Evolutionary conservation across 495 filamentous ascomycete genomes (phyloP).

Genomic region (Cercophora samala): DNA sequence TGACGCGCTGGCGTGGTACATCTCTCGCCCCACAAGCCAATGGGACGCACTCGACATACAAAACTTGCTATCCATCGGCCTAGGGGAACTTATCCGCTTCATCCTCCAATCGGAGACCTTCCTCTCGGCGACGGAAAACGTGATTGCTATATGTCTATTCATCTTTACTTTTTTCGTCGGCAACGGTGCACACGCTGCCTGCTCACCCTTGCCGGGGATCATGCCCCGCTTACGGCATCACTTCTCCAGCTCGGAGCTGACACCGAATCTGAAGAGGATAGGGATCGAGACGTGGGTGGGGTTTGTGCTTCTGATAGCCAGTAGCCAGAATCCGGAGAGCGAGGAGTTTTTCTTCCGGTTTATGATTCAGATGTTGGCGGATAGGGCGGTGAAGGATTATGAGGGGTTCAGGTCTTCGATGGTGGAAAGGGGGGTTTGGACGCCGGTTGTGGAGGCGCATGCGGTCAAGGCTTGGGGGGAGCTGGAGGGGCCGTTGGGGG

Average conservation of each 20-base stretch:
- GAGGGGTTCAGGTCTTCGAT: conserved; percentile 9
- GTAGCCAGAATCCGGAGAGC: conserved; percentile 8
- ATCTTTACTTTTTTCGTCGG: conserved; percentile 19
- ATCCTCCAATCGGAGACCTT: conserved; percentile 11
- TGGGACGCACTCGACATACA: conserved; percentile 22
- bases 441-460: conserved; percentile 14
- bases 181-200: conserved; percentile 16
- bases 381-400: conserved; percentile 6
- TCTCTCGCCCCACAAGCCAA: neutral
- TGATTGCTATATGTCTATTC: conserved; percentile 17
- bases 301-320: conserved; percentile 18
- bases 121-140: conserved; percentile 18
- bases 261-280: neutral
- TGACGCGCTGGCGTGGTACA: conserved; percentile 11
- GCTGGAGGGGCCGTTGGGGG: conserved; percentile 10
- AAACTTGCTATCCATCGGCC: conserved; percentile 15
- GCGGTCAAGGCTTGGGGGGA: conserved; percentile 18
- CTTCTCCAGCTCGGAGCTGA: conserved; percentile 1
- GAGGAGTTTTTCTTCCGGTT: conserved; percentile 20
- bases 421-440: conserved; percentile 12
- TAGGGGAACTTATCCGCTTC: conserved; percentile 22
- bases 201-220: conserved; percentile 17
- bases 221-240: conserved; percentile 19
- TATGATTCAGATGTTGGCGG: conserved; percentile 14
- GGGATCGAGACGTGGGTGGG: conserved; percentile 22